phyloP scores from a whole-genome alignment of 768 basidiomycete species.

The Crucibulum laeve region DNA sequence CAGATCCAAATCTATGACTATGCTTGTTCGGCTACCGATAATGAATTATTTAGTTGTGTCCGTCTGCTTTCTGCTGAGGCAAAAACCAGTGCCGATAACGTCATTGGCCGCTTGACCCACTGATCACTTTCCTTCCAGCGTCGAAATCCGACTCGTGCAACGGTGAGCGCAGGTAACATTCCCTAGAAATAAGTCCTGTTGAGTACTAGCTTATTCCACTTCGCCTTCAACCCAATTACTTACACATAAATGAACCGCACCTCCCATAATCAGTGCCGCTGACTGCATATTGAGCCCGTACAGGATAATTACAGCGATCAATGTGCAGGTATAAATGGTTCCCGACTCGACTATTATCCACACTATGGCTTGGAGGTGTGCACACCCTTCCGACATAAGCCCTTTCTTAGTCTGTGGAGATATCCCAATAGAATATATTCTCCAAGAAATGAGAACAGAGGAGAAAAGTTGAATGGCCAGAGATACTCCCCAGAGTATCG shows the following conservation, averaged over 20 bases:
- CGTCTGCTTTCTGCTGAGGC: too few relatives aligned
- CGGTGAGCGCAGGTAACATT: neutral
- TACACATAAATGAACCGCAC: slow-evolving; percentile 12
- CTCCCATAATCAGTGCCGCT: slow-evolving; percentile 7
- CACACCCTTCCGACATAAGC: slow-evolving; percentile 1
- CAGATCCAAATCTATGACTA: too few relatives aligned
- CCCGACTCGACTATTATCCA: slow-evolving; percentile 15
- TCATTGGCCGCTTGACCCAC: too few relatives aligned
- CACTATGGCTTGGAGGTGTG: slow-evolving; percentile 2
- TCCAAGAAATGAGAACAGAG: neutral
- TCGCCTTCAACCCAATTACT: neutral
- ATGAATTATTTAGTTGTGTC: too few relatives aligned
- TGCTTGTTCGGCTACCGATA: too few relatives aligned
- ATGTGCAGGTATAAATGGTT: slow-evolving; percentile 10
- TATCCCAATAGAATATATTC: slow-evolving; percentile 7
- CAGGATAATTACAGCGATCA: slow-evolving; percentile 9
- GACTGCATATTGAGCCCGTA: slow-evolving; percentile 9
- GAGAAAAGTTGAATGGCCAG: neutral
- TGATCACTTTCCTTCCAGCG: neutral
- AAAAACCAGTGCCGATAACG: too few relatives aligned
- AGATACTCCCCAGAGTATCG: neutral
- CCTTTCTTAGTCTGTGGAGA: slow-evolving; percentile 1
- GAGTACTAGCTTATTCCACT: neutral
- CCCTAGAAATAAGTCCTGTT: neutral
- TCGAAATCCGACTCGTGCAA: neutral